Base-by-base conservation (phyloP, 2,329 filamentous ascomycete genomes). In the Rosellinia necatrix region DNA sequence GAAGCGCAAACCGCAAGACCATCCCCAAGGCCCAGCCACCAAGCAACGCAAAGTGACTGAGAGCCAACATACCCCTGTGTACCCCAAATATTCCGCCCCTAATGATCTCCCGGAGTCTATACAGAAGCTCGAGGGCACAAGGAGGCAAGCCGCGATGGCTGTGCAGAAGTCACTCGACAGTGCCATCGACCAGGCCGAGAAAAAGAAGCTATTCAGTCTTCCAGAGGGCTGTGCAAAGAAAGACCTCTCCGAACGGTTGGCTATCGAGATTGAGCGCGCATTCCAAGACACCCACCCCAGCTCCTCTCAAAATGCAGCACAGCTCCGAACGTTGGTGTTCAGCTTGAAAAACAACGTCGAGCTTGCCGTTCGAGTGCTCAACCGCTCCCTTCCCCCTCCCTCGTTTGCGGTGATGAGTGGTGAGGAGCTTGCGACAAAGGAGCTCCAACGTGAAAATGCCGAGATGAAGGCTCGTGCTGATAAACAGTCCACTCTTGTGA, bases 311-410 rank as follows among this genome's bases (percentile, higher is more conserved):
- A 86, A 85, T 64, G 76, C 70, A 12, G 76, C 77, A 29, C 84
- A 96, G 73, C 82, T 92, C 65, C 86, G 91, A 61, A 85, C 88
- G 40, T 83, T 99, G 63, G 78, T 86, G 44, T 90, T 90, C 74
- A 97, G 97, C 74, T 79, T 97, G 58, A 96, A 96, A 80, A 88
- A 87, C 69, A 99, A 99, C 71, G 76, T 86, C 51, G 86, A 91
- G 64, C 79, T 99, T 40, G 84, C 89, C 49, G 83, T 87, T 66
- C 85, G 88, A 35, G 78, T 99, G 49, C 78, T 97, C n/a, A 83
- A 83, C 59, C 84, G 85, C 49, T 84, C 81, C 27, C 77, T 97
- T 30, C 84, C 87, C 6, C 85, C 93, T 0, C 78, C 87, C n/a
- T 84, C 85, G 53, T 80, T 99, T 41, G 90, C 91, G n/a, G 83